Evolutionary conservation across 108 stramenopile genomes (phyloP).

Genomic region (Cyclostephanos tholiformis): DNA sequence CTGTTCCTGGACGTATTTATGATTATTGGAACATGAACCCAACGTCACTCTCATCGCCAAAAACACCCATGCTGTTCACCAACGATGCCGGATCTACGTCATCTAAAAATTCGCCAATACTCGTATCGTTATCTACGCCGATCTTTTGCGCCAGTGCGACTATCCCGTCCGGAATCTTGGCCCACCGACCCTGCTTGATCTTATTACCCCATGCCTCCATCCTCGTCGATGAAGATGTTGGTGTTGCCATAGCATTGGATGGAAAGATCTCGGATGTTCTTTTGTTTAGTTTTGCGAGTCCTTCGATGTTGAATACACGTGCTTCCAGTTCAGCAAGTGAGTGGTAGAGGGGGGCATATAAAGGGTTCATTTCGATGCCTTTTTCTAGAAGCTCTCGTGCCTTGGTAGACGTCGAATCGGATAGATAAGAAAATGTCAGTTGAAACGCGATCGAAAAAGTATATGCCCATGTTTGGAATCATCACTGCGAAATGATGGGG

Average conservation of each 20-base stretch:
- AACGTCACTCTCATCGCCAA: constrained; percentile 19
- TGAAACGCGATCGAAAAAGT: not conserved
- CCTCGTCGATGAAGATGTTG: constrained; percentile 40
- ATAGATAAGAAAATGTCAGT: not conserved
- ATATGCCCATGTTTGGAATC: not conserved
- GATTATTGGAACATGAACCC: constrained; percentile 13
- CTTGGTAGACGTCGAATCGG: constrained; percentile 9
- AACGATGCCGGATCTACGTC: constrained; percentile 42
- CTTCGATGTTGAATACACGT: constrained; percentile 80
- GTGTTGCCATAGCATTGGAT: constrained; percentile 58
- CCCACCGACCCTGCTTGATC: constrained; percentile 38
- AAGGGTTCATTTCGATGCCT: constrained; percentile 78
- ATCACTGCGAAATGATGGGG: not conserved
- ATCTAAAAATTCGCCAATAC: constrained; percentile 19
- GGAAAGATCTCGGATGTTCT: constrained; percentile 71
- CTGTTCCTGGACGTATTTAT: not conserved
- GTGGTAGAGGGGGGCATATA: constrained; percentile 84
- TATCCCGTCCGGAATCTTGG: constrained; percentile 45
- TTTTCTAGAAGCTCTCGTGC: constrained; percentile 74
- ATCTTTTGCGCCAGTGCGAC: constrained; percentile 66
- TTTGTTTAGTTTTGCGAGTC: constrained; percentile 74
- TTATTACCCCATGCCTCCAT: constrained; percentile 51
- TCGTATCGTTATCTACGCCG: constrained; percentile 53
- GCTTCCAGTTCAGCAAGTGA: constrained; percentile 89
- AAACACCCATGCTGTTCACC: constrained; percentile 39